Evolutionary conservation across 495 filamentous ascomycete species (phyloP).

Genomic region (Daldinia vernicosa): DNA sequence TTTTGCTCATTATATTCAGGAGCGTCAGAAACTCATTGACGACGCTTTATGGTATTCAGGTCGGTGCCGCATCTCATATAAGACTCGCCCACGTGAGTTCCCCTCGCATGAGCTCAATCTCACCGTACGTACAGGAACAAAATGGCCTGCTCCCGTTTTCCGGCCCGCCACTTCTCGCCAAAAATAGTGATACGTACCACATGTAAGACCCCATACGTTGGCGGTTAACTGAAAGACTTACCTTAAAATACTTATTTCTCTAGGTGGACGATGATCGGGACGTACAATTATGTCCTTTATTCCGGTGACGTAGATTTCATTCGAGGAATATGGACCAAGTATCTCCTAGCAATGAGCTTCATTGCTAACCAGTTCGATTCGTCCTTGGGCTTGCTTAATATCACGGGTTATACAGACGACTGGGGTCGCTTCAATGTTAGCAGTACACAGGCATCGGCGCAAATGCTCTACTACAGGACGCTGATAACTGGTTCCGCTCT

Average conservation of each 20-base stretch:
- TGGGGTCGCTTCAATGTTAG: constrained; percentile 66
- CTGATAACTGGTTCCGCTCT: constrained; percentile 60
- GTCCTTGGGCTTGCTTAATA: constrained; percentile 61
- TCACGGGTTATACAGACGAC: constrained; percentile 62
- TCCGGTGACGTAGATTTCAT: constrained; percentile 65
- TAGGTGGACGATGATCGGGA: constrained; percentile 66
- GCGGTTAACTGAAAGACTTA: not conserved
- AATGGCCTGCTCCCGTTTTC: constrained; percentile 56
- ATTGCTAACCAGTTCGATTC: constrained; percentile 62
- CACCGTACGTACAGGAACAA: constrained; percentile 28
- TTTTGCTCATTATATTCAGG: constrained; percentile 22
- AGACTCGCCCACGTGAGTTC: not conserved
- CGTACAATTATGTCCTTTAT: constrained; percentile 69
- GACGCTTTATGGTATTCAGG: constrained; percentile 68
- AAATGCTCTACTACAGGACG: constrained; percentile 67
- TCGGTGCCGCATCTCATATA: constrained; percentile 25
- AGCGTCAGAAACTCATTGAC: constrained; percentile 69
- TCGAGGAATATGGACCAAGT: constrained; percentile 58
- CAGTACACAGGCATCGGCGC: constrained; percentile 63
- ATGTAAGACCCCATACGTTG: constrained; percentile 52
- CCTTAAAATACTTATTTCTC: constrained; percentile 3
- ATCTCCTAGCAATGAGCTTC: constrained; percentile 63
- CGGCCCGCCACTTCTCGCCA: constrained; percentile 65
- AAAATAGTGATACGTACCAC: constrained; percentile 69
- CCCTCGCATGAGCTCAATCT: constrained; percentile 24